Evolutionary conservation across 176 grass and related monocot genomes (phyloP).

Genomic region (Rhynchospora breviuscula): DNA sequence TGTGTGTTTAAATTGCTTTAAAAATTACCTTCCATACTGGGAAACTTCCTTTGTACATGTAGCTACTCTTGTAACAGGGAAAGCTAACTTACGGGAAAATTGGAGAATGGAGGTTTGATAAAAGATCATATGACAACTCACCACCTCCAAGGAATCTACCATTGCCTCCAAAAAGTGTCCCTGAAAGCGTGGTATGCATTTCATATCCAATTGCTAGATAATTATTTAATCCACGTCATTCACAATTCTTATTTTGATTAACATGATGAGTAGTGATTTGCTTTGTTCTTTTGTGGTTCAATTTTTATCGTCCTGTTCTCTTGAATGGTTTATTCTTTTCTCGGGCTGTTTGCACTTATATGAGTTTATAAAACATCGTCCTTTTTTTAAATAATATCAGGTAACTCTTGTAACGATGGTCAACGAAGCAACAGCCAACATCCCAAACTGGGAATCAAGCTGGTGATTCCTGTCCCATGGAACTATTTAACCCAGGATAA

Average conservation of each 20-base stretch:
- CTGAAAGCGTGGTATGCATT: conserved; percentile 82
- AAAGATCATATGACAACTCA: conserved; percentile 55
- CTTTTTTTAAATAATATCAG: conserved; percentile 20
- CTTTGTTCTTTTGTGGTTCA: not conserved
- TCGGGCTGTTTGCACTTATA: not conserved
- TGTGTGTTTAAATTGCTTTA: not conserved
- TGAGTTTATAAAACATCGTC: not conserved
- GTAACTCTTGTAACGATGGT: conserved; percentile 93
- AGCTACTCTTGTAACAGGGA: conserved; percentile 37
- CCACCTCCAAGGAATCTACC: conserved; percentile 75
- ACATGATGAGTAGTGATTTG: not conserved
- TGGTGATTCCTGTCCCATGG: not conserved
- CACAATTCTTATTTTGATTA: not conserved
- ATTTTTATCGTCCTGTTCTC: not conserved
- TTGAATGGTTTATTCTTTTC: not conserved
- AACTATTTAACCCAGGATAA: not conserved
- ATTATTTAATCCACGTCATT: not conserved
- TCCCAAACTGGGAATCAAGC: conserved; percentile 59
- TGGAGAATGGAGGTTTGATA: conserved; percentile 98
- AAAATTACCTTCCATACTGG: not conserved
- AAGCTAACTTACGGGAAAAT: conserved; percentile 82
- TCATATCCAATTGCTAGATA: conserved; percentile 15
- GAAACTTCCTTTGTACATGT: not conserved
- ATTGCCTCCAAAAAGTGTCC: conserved; percentile 65
- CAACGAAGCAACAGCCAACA: conserved; percentile 76